A percentile compares a stretch with the other conserved stretches of the same genome.
phyloP scores from a whole-genome alignment of 257 asterid species.

The Phtheirospermum japonicum region DNA sequence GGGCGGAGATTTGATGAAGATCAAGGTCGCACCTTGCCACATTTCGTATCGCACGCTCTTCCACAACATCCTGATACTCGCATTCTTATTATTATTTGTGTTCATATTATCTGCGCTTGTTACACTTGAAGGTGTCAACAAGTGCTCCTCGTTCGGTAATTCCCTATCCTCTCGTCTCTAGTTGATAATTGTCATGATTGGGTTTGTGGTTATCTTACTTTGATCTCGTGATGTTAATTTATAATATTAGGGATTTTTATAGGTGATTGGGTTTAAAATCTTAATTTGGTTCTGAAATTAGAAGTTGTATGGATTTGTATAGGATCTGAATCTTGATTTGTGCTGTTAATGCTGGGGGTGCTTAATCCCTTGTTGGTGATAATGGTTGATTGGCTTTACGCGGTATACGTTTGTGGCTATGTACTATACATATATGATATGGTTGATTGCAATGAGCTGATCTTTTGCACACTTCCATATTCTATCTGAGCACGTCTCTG shows the following conservation, averaged over 20 bases:
- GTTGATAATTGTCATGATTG: too few species aligned
- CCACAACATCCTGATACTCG: too few species aligned
- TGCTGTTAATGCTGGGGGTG: slow-evolving; percentile 13
- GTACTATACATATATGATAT: background rate
- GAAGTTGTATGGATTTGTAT: slow-evolving; percentile 20
- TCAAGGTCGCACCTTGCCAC: too few species aligned
- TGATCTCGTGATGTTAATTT: slow-evolving; percentile 20
- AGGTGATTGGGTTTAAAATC: background rate
- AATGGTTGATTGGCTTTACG: background rate
- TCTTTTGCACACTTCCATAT: too few species aligned
- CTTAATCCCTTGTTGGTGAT: slow-evolving; percentile 14
- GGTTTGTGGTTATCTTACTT: slow-evolving; percentile 8
- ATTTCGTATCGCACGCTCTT: too few species aligned
- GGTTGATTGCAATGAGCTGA: background rate
- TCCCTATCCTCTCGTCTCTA: too few species aligned
- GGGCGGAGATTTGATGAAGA: too few species aligned
- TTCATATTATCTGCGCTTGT: slow-evolving; percentile 87
- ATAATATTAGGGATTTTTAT: slow-evolving; percentile 14
- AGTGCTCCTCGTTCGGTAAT: slow-evolving; percentile 91
- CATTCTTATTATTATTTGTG: too few species aligned
- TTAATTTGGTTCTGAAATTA: slow-evolving; percentile 13
- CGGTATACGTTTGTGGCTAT: slow-evolving; percentile 1
- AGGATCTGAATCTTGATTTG: slow-evolving; percentile 23
- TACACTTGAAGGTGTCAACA: slow-evolving; percentile 98
- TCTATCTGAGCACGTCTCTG: too few species aligned